Conservation (phyloP, 257 asterid species). For the Plantago ovata region DNA sequence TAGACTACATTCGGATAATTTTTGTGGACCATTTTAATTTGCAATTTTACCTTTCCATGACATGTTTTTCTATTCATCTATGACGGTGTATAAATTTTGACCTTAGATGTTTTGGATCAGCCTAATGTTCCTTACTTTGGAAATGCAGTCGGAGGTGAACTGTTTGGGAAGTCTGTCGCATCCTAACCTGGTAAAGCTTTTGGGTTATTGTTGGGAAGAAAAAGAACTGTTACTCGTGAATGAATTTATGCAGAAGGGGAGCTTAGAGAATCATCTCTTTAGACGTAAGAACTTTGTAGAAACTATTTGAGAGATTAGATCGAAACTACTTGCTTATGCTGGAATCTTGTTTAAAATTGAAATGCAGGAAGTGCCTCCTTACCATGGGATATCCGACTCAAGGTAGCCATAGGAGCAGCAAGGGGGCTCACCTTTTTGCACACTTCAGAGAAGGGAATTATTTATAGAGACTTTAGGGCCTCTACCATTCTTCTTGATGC, state of each 20-base stretch:
- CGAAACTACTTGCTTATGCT: slow-evolving; percentile 1
- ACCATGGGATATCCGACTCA: slow-evolving; percentile 51
- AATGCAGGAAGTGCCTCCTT: slow-evolving; percentile 36
- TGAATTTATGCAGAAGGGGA: slow-evolving; percentile 52
- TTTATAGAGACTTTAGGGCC: slow-evolving; percentile 57
- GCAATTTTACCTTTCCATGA: not conserved
- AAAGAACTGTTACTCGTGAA: slow-evolving; percentile 49
- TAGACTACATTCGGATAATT: no score
- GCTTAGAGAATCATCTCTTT: slow-evolving; percentile 60
- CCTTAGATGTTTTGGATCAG: not conserved
- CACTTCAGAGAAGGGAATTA: slow-evolving; percentile 38
- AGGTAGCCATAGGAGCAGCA: slow-evolving; percentile 58
- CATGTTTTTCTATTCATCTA: not conserved
- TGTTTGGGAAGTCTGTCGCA: slow-evolving; percentile 52
- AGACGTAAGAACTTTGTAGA: slow-evolving; percentile 36
- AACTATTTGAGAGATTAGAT: not conserved
- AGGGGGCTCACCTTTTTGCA: slow-evolving; percentile 50
- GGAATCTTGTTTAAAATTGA: slow-evolving; percentile 12
- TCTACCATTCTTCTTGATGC: slow-evolving; percentile 60
- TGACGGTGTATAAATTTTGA: not conserved
- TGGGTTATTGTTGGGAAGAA: slow-evolving; percentile 64
- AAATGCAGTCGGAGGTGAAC: slow-evolving; percentile 56
- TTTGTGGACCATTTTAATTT: no score
- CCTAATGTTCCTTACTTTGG: slow-evolving; percentile 9
- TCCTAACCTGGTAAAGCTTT: slow-evolving; percentile 57